Evolutionary conservation across 2,329 filamentous ascomycete genomes (phyloP), one percentile per base, ranked within the genome.

Genomic region (Colletotrichum agaves): DNA sequence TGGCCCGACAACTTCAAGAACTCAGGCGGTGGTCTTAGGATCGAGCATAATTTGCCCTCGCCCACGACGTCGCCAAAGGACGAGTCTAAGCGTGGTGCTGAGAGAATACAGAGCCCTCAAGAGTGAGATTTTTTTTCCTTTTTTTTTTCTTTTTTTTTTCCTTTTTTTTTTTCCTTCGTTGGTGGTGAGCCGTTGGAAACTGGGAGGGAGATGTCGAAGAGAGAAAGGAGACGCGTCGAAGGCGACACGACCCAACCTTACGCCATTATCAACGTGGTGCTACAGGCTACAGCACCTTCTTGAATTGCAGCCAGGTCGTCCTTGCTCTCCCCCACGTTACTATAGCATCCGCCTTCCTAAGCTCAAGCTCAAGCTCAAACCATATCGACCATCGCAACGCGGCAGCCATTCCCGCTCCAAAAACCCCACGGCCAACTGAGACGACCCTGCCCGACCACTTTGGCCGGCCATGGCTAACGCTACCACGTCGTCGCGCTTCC

Each of bases 1-100:
- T 63, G 63, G 67, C 63, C 55, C n/a, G 52, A 62, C 21, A 41
- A 59, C 39, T 68, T 69, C 15, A 59, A 64, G 31, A 44, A 63
- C 60, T 46, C 59, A 3, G 53, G 19, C 15, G 60, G 56, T 53
- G 64, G 64, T 17, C 60, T 70, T 7, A 50, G 43, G 19, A 61
- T 68, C 37, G 21, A 64, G 17, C 37, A 63, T 33, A 53, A 47
- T 17, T 37, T 31, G 10, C 19, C 50, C 0, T 31, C 52, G 27
- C 44, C 63, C 19, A 61, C 57, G 27, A 59, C 12, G 3, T 15
- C 35, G 35, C 31, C 55, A 21, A 67, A 61, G 27, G 49, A 60
- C 47, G 57, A 66, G 21, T 19, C 55, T 3, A 43, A 53, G 41
- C 57, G 46, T 4, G 50, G 49, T 5, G 41, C 58, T 6, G 49